Percentiles rank a stretch among this genome's conserved stretches.
Conservation (phyloP, 305 asterid species). For the Plantago lanceolata region DNA sequence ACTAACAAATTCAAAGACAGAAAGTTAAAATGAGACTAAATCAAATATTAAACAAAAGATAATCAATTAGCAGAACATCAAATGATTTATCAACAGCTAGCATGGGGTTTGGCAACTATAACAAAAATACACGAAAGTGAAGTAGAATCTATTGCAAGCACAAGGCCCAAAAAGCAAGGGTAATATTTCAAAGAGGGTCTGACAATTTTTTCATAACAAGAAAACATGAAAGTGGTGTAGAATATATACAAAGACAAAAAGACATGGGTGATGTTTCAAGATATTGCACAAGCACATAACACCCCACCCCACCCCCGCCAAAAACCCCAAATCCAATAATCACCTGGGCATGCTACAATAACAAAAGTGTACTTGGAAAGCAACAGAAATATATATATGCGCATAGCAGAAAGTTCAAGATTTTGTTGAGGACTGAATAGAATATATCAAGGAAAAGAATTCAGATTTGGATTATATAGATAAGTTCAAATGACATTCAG, state of each 20-base stretch:
- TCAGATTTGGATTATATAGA: not conserved
- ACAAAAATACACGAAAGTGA: too few species aligned
- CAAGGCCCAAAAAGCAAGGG: not conserved
- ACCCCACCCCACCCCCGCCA: too few species aligned
- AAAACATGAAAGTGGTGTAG: conserved; percentile 11
- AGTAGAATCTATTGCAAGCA: conserved; percentile 15
- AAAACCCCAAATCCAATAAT: conserved; percentile 15
- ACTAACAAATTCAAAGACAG: conserved; percentile 45
- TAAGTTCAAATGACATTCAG: conserved; percentile 10
- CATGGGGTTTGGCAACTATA: conserved; percentile 1
- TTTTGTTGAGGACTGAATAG: conserved; percentile 5
- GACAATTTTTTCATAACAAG: not conserved
- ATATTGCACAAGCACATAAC: not conserved
- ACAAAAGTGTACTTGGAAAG: too few species aligned
- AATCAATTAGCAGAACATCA: conserved; percentile 15
- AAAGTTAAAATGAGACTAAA: conserved; percentile 12
- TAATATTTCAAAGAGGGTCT: not conserved
- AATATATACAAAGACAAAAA: conserved; percentile 11
- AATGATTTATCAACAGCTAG: conserved; percentile 21
- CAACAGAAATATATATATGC: conserved; percentile 6
- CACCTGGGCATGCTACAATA: conserved; percentile 14
- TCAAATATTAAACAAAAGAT: conserved; percentile 20
- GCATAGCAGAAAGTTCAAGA: conserved; percentile 8
- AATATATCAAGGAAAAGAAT: conserved; percentile 16
- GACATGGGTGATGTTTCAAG: conserved; percentile 7